These are phyloP conservation scores for Acanthamoeba divionensis DNA, from an alignment of 208 protist species.

Conservation along the genomic window DNA sequence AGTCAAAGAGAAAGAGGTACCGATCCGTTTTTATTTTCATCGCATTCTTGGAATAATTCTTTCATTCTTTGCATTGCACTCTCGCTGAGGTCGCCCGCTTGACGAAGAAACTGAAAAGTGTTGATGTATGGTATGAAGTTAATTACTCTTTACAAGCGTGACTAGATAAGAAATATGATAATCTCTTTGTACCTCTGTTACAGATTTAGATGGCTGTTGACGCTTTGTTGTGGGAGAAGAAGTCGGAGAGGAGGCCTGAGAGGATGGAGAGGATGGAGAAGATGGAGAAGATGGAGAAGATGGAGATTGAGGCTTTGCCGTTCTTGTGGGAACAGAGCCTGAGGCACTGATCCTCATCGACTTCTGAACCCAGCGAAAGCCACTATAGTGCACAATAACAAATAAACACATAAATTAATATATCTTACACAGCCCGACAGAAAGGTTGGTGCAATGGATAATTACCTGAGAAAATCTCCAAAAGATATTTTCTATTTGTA, in stretches of 20 bases:
- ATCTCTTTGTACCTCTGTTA: neutral
- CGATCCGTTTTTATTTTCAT: constrained; percentile 11
- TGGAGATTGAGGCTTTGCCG: neutral
- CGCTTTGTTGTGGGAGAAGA: neutral
- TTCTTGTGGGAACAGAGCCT: neutral
- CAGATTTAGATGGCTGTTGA: neutral
- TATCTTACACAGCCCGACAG: neutral
- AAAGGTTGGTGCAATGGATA: no score
- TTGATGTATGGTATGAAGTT: neutral
- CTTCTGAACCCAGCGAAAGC: constrained; percentile 22
- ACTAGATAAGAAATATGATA: neutral
- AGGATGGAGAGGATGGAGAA: neutral
- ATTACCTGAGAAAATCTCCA: constrained; percentile 42
- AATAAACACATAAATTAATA: no score
- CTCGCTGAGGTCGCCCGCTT: neutral
- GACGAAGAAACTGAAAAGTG: neutral
- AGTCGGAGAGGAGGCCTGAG: neutral
- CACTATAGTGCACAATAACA: neutral
- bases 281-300: neutral
- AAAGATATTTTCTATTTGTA: neutral
- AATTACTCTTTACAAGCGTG: no score
- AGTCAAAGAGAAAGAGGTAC: neutral
- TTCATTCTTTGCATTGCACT: constrained; percentile 1
- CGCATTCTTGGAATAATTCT: constrained; percentile 33
- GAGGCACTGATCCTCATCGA: constrained; percentile 6